Evolutionary conservation across 192 early-diverging fungal species (phyloP), one percentile per base, ranked within the genome.

Genomic region (Obelidium mucronatum): DNA sequence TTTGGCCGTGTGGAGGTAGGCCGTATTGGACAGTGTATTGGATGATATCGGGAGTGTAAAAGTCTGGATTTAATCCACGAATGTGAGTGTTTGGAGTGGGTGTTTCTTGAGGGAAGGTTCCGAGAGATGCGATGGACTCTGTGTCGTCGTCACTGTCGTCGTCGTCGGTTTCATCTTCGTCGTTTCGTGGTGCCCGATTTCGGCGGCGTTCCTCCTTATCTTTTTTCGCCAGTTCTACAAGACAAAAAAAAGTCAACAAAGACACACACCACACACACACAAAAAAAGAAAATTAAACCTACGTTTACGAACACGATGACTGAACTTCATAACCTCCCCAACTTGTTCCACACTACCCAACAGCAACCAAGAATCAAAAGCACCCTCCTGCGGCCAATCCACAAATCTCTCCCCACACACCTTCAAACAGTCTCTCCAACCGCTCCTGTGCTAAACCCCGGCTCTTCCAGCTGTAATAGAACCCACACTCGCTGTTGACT

Each of bases 381-480:
- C 36, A n/a, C 19, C 70, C 70, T 15, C 30, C 26, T 36, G 6
- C 55, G 1, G 70, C 51, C 3, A 59, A 22, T 22, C 33, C 53
- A 40, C 34, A 72, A 17, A 72, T 22, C 36, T 72, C 70, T 22
- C 11, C 54, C 17, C 55, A 59, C 5, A 36, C 70, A 58, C n/a
- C n/a, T 30, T 72, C 70, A 22, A 72, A 15, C 55, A 51, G 58
- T 22, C 58, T 55, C 58, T 72, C 70, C 8, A 72, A 54, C 34
- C 37, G 56, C 1, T 11, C 22, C 35, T 72, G 70, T 11, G 70
- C 70, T 15, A 26, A n/a, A n/a, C 55, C 5, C n/a, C 51, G 6
- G 48, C 22, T 24, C 26, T 72, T 72, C 36, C 17, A 31, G 37
- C 70, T 72, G 36, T 72, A 53, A 58, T 72, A 72, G 37, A 72